These are phyloP conservation scores for Triticum urartu DNA, from an alignment of 176 grass and related monocot species.

Conservation along the genomic window DNA sequence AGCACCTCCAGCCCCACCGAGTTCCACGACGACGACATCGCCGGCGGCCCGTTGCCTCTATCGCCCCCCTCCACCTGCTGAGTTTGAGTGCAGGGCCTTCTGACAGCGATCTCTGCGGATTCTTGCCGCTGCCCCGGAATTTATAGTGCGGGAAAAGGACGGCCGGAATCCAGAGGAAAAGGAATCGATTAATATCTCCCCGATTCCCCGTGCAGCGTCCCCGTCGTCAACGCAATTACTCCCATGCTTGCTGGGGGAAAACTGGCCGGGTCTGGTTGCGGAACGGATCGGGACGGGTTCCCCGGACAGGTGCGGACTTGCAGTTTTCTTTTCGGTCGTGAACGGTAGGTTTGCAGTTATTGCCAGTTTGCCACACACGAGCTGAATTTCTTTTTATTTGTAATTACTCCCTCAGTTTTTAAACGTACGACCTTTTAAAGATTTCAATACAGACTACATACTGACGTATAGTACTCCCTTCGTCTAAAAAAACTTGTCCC, in stretches of 20 bases:
- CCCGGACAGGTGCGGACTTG: neutral
- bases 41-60: neutral
- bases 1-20: conserved; percentile 62
- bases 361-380: neutral
- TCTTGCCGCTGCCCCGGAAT: neutral
- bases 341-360: neutral
- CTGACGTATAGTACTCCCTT: too few species aligned
- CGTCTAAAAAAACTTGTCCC: too few species aligned
- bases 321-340: neutral
- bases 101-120: neutral
- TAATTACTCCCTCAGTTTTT: too few species aligned
- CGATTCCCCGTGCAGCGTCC: neutral
- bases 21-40: conserved; percentile 79
- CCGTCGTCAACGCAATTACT: neutral
- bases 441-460: too few species aligned
- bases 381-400: neutral
- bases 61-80: neutral
- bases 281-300: conserved; percentile 2
- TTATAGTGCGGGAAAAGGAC: conserved; percentile 26
- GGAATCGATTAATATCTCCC: neutral
- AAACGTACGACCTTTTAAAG: too few species aligned
- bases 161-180: neutral
- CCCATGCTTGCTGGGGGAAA: neutral
- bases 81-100: neutral
- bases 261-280: neutral